phyloP scores from a whole-genome alignment of 2,329 filamentous ascomycete species.

The Claviceps quebecensis region DNA sequence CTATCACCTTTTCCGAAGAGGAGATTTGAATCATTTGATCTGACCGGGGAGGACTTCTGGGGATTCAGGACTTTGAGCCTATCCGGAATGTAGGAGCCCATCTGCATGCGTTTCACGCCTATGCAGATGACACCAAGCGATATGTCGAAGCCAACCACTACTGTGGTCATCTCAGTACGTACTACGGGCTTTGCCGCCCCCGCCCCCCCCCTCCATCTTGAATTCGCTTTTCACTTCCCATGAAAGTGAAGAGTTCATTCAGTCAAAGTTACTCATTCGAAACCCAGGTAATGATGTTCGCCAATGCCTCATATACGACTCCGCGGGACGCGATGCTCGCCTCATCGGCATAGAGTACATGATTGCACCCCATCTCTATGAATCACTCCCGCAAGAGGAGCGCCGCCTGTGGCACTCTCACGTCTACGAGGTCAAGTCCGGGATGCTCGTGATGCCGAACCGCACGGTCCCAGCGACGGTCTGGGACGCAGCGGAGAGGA shows the following conservation, averaged over 20 bases:
- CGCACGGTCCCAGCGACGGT: slow-evolving; percentile 40
- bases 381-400: slow-evolving; percentile 50
- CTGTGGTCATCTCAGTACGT: slow-evolving; percentile 54
- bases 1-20: too few species aligned
- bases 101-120: slow-evolving; percentile 76
- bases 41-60: background rate
- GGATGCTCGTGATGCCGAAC: slow-evolving; percentile 68
- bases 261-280: background rate
- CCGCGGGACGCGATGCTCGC: slow-evolving; percentile 47
- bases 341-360: slow-evolving; percentile 83
- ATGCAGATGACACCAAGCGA: slow-evolving; percentile 56
- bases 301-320: slow-evolving; percentile 78
- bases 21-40: background rate
- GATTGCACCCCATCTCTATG: slow-evolving; percentile 58
- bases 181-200: too few species aligned
- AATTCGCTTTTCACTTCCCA: background rate
- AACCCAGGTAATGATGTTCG: slow-evolving; percentile 45
- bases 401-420: slow-evolving; percentile 69
- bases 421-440: slow-evolving; percentile 60
- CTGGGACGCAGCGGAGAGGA: slow-evolving; percentile 66
- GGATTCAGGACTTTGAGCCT: slow-evolving; percentile 48
- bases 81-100: slow-evolving; percentile 67
- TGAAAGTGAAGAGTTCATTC: background rate
- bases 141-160: slow-evolving; percentile 73
- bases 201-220: background rate